These are phyloP conservation scores for Trametes sp. DNA, from an alignment of 1,284 basidiomycete species.

Conservation along the genomic window DNA sequence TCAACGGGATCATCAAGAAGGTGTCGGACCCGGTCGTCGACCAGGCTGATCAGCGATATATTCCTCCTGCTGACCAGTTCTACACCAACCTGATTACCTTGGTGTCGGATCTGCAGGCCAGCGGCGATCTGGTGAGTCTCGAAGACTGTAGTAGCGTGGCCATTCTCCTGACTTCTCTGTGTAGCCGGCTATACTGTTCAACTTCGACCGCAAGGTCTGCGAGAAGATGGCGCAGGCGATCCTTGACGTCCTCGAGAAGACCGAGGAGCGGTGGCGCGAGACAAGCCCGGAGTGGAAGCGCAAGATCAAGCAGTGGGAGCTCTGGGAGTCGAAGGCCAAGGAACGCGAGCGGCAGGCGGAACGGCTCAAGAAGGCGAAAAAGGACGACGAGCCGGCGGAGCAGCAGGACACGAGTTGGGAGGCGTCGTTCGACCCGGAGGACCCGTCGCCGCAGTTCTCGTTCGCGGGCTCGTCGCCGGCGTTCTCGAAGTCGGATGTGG, in stretches of 20 bases:
- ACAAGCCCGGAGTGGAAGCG: conserved; percentile 56
- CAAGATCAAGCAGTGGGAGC: conserved; percentile 60
- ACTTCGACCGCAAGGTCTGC: conserved; percentile 66
- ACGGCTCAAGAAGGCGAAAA: conserved; percentile 49
- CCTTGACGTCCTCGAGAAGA: conserved; percentile 43
- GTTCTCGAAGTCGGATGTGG: conserved; percentile 56
- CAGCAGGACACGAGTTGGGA: conserved; percentile 52
- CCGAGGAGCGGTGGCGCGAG: conserved; percentile 59
- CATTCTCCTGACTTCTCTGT: neutral
- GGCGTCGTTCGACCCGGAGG: conserved; percentile 61
- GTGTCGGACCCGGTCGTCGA: conserved; percentile 51
- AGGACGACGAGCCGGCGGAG: conserved; percentile 39
- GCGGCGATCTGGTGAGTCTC: conserved; percentile 57
- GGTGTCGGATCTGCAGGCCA: conserved; percentile 60
- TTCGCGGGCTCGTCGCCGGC: conserved; percentile 54
- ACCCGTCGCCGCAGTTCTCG: conserved; percentile 65
- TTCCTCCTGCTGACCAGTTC: conserved; percentile 44
- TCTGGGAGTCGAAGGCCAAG: conserved; percentile 54
- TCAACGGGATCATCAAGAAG: conserved; percentile 49
- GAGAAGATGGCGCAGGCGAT: conserved; percentile 59
- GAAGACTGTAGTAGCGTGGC: neutral
- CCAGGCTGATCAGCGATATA: conserved; percentile 39
- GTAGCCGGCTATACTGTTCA: conserved; percentile 70
- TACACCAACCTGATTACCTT: conserved; percentile 55
- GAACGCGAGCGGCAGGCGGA: conserved; percentile 52